A percentile compares a stretch with the other conserved stretches of the same genome.
Evolutionary conservation across 2,329 filamentous ascomycete genomes (phyloP).

Genomic region (Aspergillus ustus): DNA sequence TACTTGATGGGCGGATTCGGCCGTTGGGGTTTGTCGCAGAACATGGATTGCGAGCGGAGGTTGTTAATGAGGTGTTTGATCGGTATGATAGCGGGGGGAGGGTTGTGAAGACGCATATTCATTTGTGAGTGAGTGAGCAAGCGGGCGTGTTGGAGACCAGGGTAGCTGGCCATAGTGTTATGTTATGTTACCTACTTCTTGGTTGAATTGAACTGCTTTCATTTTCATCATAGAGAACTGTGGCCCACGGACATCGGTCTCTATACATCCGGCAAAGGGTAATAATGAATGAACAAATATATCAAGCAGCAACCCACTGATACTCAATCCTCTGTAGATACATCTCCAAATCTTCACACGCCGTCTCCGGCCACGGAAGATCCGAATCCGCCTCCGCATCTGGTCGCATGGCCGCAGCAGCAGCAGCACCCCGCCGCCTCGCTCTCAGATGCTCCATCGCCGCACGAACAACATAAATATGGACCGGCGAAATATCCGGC

Average conservation of each 20-base stretch:
- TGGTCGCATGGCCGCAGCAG: too few relatives aligned
- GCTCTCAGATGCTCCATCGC: background rate
- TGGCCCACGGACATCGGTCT: too few relatives aligned
- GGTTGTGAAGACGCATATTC: conserved; percentile 9
- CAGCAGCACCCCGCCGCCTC: background rate
- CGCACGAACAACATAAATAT: conserved; percentile 2
- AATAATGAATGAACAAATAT: too few relatives aligned
- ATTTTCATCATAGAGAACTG: too few relatives aligned
- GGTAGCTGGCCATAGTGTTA: too few relatives aligned
- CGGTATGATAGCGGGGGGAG: conserved; percentile 40
- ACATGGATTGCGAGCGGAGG: conserved; percentile 38
- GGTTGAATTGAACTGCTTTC: too few relatives aligned
- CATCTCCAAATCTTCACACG: background rate
- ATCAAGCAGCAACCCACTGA: background rate
- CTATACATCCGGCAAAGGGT: too few relatives aligned
- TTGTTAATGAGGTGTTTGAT: conserved; percentile 46
- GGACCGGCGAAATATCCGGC: background rate
- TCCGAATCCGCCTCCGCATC: too few relatives aligned
- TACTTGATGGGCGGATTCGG: conserved; percentile 37
- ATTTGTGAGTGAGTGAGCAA: too few relatives aligned
- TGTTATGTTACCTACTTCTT: too few relatives aligned
- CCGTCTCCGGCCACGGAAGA: background rate
- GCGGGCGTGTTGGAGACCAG: too few relatives aligned
- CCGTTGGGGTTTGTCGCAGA: conserved; percentile 37
- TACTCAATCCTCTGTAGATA: background rate